A percentile compares a stretch with the other conserved stretches of the same genome.
These are phyloP conservation scores for Aureobasidium leucospermi DNA, from an alignment of 2,329 filamentous ascomycete species.

Conservation along the genomic window DNA sequence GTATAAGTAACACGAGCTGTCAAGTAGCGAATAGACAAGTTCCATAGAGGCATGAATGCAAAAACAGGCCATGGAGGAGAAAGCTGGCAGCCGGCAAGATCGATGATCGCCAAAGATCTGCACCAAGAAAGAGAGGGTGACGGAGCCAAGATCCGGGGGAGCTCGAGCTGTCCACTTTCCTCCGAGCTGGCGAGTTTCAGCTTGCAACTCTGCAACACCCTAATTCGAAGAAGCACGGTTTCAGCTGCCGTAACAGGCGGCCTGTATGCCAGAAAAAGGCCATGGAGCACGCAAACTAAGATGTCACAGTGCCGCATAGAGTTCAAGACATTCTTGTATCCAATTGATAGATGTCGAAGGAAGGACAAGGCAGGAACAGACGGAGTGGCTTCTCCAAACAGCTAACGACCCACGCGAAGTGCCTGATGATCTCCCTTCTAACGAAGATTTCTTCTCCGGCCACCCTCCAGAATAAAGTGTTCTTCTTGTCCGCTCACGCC, in stretches of 20 bases:
- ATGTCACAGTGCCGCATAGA: not conserved
- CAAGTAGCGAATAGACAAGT: too few relatives aligned
- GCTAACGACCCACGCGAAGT: not conserved
- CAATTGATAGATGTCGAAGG: not conserved
- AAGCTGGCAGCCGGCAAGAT: not conserved
- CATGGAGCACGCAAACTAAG: not conserved
- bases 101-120: constrained; percentile 5
- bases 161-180: not conserved
- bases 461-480: not conserved
- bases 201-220: not conserved
- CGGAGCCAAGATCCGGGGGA: not conserved
- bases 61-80: not conserved
- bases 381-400: not conserved
- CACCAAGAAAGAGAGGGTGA: not conserved
- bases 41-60: not conserved
- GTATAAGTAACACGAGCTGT: too few relatives aligned
- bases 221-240: not conserved
- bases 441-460: not conserved
- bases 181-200: not conserved
- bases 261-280: constrained; percentile 1
- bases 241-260: not conserved
- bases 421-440: not conserved
- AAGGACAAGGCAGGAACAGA: not conserved
- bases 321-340: not conserved
- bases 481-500: not conserved